Evolutionary conservation across 441 rosid species (phyloP), one percentile per base, ranked within the genome.

Genomic region (Viola pubescens): DNA sequence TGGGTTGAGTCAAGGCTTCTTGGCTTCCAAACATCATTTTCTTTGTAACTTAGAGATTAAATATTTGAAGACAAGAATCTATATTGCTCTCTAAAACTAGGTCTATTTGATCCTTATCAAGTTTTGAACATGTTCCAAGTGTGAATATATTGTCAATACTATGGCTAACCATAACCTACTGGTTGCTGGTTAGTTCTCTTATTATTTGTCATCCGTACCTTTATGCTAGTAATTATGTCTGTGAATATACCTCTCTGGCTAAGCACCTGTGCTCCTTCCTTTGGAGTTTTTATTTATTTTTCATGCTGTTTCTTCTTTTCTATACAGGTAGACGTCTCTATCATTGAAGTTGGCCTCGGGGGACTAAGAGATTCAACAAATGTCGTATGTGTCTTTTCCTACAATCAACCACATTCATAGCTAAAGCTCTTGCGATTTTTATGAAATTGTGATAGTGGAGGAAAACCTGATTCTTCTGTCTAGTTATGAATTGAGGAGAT

Each of bases 271-370:
- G 16, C 26, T 34, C 44, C 9, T 56, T 9, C 12, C 26, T 9
- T 50, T 55, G 16, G 41, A 14, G 48, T 41, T n/a, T 13, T 45
- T 58, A 16, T 16, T 16, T 16, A 16, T 10, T 12, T 19, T 46
- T 37, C 42, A 4, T 14, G 41, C 37, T 13, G 3, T 53, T 48
- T 52, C 53, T 49, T 68, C 43, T 48, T 71, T 59, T 61, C 72
- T 40, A 45, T 70, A 14, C 57, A 90, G 97, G 97, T 90, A 58
- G 91, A 90, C 71, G 94, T 90, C 63, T 85, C 91, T 26, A 69
- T 90, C 60, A 80, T 90, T 79, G 97, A 90, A 83, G 95, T 85
- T 68, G 97, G 97, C 54, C 81, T 90, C 61, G 95, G 95, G 39
- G 97, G 95, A 47, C 68, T 16, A 64, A 75, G 39, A 1, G 97